These are phyloP conservation scores for Cystofilobasidium capitatum DNA, from an alignment of 768 basidiomycete species.

Conservation along the genomic window DNA sequence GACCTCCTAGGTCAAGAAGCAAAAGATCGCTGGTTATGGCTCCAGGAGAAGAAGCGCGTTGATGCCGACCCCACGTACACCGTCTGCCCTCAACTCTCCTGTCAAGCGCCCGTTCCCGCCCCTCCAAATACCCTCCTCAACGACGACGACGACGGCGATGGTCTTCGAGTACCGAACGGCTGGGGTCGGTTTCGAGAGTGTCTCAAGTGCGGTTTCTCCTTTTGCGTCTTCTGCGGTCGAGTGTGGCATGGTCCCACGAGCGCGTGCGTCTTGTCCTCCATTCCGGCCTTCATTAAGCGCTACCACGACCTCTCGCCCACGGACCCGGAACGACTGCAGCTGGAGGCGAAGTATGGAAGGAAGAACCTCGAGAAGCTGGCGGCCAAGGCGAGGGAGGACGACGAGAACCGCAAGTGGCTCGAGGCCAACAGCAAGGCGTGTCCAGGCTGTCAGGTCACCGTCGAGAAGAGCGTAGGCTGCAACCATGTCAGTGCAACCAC, in stretches of 20 bases:
- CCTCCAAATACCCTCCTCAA: conserved; percentile 38
- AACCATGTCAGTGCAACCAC: conserved; percentile 61
- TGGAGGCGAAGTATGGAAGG: conserved; percentile 29
- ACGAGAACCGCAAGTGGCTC: conserved; percentile 65
- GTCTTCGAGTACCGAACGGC: background rate
- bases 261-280: conserved; percentile 53
- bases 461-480: conserved; percentile 55
- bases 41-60: conserved; percentile 58
- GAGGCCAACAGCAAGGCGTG: conserved; percentile 53
- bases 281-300: conserved; percentile 40
- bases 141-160: conserved; percentile 34
- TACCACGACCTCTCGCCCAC: conserved; percentile 10
- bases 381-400: conserved; percentile 58
- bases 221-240: conserved; percentile 70
- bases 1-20: conserved; percentile 58
- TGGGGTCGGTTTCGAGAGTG: conserved; percentile 65
- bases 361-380: conserved; percentile 54
- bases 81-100: conserved; percentile 68
- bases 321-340: conserved; percentile 1
- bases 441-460: conserved; percentile 60
- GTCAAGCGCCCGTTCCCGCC: conserved; percentile 67
- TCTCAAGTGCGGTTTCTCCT: conserved; percentile 59
- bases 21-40: conserved; percentile 64
- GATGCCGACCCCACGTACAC: conserved; percentile 72
- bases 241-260: conserved; percentile 81